Base-by-base conservation (phyloP, 2,329 filamentous ascomycete species). In the Sphaerulina vaccinii region DNA sequence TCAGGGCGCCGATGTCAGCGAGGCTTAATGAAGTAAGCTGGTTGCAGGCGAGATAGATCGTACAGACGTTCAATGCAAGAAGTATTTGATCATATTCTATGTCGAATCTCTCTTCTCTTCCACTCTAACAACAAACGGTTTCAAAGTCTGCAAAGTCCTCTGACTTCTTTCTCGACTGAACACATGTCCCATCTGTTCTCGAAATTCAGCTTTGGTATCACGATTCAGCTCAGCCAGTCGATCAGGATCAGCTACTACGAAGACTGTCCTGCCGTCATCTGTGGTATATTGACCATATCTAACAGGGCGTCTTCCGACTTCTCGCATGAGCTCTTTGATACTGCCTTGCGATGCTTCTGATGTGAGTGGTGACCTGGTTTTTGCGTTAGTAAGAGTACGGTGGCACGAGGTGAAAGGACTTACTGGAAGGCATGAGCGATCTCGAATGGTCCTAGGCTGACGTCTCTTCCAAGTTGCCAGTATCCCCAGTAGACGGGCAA, bases 401-500 rank as follows among this genome's bases (percentile, higher is more conserved):
- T 21, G 5, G 18, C 9, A 19, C n/a, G 21, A 40, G n/a, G 18
- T 21, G n/a, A 40, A 40, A 22, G 4, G 18, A 7, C 15, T 21
- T 18, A 40, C 38, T 40, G 15, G 21, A 69, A 70, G 2, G 67
- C 67, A 13, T 60, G 54, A 5, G 66, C 67, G n/a, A 67, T 53
- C 49, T 70, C 67, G 1, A 70, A 51, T 5, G 66, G 66, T 49
- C 65, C 65, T 37, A 70, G 41, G 32, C 59, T 65, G 8, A 67
- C 60, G 5, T 51, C 42, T 1, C 66, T 52, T 0, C 66, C 66
- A 2, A 70, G 56, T 3, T 62, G 55, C 35, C 35, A 70, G 61
- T 63, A 70, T 10, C 65, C 64, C 59, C 60, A 68, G 59, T 67
- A 69, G 1, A 63, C 62, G 21, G 66, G 64, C 0, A 67, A 51